A percentile compares a stretch with the other conserved stretches of the same genome.
Evolutionary conservation across 2,329 filamentous ascomycete genomes (phyloP).

Genomic region (Plectosphaerella sp.): DNA sequence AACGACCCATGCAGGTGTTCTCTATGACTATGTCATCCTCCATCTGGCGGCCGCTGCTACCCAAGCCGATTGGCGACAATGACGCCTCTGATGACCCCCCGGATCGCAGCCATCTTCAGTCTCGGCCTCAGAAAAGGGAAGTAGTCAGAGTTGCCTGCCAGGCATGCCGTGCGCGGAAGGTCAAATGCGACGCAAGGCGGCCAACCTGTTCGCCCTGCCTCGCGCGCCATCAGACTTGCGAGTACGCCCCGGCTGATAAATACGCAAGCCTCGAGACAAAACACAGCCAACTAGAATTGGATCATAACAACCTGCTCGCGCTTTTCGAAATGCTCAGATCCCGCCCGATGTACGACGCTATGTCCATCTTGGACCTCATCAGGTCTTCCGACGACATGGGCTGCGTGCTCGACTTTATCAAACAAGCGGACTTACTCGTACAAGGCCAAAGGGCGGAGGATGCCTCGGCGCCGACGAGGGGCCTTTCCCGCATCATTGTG

Average conservation of each 20-base stretch:
- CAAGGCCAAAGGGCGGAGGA: no score
- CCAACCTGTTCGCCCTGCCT: not conserved
- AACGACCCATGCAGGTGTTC: no score
- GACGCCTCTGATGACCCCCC: no score
- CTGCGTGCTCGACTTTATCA: not conserved
- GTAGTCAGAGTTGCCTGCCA: slow-evolving; percentile 11
- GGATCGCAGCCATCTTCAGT: no score
- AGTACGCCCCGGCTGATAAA: not conserved
- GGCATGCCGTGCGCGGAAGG: slow-evolving; percentile 15
- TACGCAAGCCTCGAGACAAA: not conserved
- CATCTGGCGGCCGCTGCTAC: no score
- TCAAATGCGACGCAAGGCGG: slow-evolving; percentile 6
- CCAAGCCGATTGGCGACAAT: no score
- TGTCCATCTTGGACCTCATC: not conserved
- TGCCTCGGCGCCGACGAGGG: no score
- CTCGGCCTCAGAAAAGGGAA: not conserved
- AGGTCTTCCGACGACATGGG: not conserved
- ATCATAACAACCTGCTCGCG: not conserved
- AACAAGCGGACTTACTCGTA: not conserved
- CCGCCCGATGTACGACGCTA: not conserved
- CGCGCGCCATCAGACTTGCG: not conserved
- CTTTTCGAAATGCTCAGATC: not conserved
- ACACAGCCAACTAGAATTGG: not conserved
- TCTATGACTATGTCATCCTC: no score
- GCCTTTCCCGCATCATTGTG: no score